These are phyloP conservation scores for Ceratocystis papillata DNA, from an alignment of 2,329 filamentous ascomycete genomes.

Conservation along the genomic window DNA sequence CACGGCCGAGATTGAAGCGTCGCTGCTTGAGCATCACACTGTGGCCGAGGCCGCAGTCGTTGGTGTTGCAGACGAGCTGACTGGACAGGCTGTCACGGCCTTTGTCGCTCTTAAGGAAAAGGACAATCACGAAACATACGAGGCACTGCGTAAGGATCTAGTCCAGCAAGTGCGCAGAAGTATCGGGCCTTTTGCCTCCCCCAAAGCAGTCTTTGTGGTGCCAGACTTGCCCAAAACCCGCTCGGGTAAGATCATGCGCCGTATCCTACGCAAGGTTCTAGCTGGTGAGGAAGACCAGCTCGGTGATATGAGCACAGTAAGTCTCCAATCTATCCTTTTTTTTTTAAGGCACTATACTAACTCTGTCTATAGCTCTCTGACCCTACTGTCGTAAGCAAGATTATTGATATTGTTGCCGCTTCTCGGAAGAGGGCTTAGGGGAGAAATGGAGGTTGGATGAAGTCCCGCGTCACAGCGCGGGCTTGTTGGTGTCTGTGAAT, in stretches of 20 bases:
- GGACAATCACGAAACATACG: conserved; percentile 56
- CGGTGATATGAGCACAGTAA: conserved; percentile 83
- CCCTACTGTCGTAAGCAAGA: conserved; percentile 77
- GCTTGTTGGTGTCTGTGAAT: conserved; percentile 4
- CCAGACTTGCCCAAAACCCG: conserved; percentile 94
- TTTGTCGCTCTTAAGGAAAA: conserved; percentile 92
- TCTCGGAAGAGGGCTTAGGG: conserved; percentile 38
- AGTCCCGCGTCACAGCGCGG: not conserved
- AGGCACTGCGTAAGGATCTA: conserved; percentile 84
- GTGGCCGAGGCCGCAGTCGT: conserved; percentile 95
- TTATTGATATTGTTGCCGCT: conserved; percentile 70
- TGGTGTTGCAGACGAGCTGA: conserved; percentile 83
- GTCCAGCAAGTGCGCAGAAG: conserved; percentile 92
- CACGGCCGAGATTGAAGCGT: conserved; percentile 95
- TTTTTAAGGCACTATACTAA: conserved; percentile 20
- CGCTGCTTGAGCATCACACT: conserved; percentile 78
- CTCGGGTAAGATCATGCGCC: conserved; percentile 97
- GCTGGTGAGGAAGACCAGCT: conserved; percentile 95
- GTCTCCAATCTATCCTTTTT: conserved; percentile 85
- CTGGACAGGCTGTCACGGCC: conserved; percentile 92
- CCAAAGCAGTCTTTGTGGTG: conserved; percentile 84
- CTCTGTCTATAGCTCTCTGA: conserved; percentile 59
- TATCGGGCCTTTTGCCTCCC: conserved; percentile 93
- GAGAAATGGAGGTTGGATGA: not conserved
- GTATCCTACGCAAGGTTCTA: conserved; percentile 92